These are phyloP conservation scores for Alternaria viburni DNA, from an alignment of 2,329 filamentous ascomycete genomes.

Conservation along the genomic window DNA sequence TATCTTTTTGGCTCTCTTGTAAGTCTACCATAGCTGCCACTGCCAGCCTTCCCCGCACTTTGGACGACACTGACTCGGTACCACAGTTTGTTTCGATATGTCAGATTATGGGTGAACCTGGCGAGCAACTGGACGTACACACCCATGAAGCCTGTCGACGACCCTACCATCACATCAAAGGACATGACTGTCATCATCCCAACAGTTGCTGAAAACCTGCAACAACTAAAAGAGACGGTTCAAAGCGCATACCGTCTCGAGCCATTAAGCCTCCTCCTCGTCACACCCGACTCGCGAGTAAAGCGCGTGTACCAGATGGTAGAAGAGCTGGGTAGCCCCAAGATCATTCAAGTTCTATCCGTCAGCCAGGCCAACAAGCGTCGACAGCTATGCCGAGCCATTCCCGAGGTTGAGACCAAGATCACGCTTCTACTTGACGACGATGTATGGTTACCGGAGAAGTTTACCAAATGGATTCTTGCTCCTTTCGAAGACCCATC, in stretches of 20 bases:
- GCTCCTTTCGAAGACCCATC: constrained; percentile 85
- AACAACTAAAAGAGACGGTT: constrained; percentile 82
- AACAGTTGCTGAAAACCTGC: constrained; percentile 85
- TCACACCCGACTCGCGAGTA: constrained; percentile 83
- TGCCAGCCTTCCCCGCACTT: constrained; percentile 8
- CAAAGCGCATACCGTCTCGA: constrained; percentile 75
- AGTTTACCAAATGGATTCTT: constrained; percentile 87
- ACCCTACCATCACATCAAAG: constrained; percentile 77
- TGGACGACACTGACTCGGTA: constrained; percentile 30
- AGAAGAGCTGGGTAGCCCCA: constrained; percentile 50
- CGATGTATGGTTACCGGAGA: constrained; percentile 90
- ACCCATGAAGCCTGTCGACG: constrained; percentile 80
- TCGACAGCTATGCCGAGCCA: constrained; percentile 88
- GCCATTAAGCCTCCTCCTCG: constrained; percentile 77
- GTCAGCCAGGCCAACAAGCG: constrained; percentile 93
- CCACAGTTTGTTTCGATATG: constrained; percentile 81
- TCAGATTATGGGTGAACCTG: constrained; percentile 83
- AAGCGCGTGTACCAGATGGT: constrained; percentile 69
- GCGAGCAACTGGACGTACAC: constrained; percentile 79
- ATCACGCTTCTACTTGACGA: constrained; percentile 96
- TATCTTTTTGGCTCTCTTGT: constrained; percentile 46
- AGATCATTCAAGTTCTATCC: constrained; percentile 74
- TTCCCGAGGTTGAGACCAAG: constrained; percentile 80
- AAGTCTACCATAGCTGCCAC: constrained; percentile 22
- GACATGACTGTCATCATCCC: constrained; percentile 96